Base-by-base conservation (phyloP, 1,139 yeast genomes). In the Suhomyces taliae region DNA sequence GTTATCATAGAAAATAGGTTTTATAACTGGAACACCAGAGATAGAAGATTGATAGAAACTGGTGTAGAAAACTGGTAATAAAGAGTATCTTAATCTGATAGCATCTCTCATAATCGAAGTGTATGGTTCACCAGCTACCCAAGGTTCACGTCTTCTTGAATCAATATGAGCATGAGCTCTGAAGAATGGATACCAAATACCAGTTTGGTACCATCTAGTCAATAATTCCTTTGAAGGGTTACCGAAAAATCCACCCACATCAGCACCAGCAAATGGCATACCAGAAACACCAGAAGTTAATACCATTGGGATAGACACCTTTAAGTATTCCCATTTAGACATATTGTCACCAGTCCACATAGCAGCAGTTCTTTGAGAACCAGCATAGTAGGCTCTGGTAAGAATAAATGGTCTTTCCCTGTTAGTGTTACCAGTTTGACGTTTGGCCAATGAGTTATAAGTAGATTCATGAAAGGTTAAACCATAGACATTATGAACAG, bases 341-440 rank as follows among this genome's bases (percentile, higher is more conserved):
- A 81, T 85, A 64, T 91, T 93, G 65, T 93, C 99, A 39, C 99
- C 99, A 0, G 97, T 90, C 99, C 99, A 95, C 82, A 88, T 85
- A 0, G 98, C 97, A 0, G 95, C 86, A 0, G 93, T 76, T 55
- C 93, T 77, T 66, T 93, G 98, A 5, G 97, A 88, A 0, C 99
- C 99, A 0, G 98, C 81, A 65, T 77, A 91, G 64, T 79, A 91
- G 0, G 97, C 77, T 53, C 99, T 74, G 0, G 99, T 90, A 44
- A 93, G 76, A n/a, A 93, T 71, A 60, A 95, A 93, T 7, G 99
- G 99, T 50, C 99, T 78, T 52, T 73, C 72, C 48, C 81, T 70
- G 41, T 72, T 63, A 6, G 76, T 72, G 8, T 69, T 57, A 2
- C 58, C 56, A 9, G 48, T 45, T 52, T 76, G 77, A 48, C 96